Evolutionary conservation across 441 rosid genomes (phyloP).

Genomic region (Erodium texanum): DNA sequence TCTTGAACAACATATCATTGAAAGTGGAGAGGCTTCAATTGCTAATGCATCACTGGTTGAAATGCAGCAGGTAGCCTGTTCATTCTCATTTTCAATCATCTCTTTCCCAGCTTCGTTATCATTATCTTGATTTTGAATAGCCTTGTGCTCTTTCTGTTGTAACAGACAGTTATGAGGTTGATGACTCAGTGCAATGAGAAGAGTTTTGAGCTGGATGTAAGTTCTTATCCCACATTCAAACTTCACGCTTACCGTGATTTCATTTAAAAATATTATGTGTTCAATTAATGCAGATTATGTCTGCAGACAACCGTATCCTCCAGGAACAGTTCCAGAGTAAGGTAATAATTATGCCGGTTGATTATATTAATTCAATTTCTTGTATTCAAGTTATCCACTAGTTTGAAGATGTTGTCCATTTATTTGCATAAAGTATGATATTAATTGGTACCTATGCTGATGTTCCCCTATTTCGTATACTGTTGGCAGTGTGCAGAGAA

Average conservation of each 20-base stretch:
- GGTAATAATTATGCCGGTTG: constrained; percentile 29
- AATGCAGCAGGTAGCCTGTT: constrained; percentile 79
- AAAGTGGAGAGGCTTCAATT: constrained; percentile 85
- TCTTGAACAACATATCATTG: constrained; percentile 76
- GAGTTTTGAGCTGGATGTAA: constrained; percentile 91
- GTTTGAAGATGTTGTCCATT: too few species aligned
- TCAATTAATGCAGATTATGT: constrained; percentile 55
- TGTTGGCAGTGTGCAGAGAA: constrained; percentile 64
- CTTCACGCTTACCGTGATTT: too few species aligned
- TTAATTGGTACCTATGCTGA: neutral
- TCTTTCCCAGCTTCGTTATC: neutral
- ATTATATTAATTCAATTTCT: too few species aligned
- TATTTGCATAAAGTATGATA: neutral
- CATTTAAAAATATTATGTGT: too few species aligned
- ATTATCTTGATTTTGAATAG: too few species aligned
- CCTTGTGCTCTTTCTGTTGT: constrained; percentile 19
- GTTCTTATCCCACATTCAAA: constrained; percentile 16
- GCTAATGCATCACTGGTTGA: constrained; percentile 85
- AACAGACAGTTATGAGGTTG: constrained; percentile 74
- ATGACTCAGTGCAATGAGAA: constrained; percentile 90
- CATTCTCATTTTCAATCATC: neutral
- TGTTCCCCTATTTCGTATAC: constrained; percentile 6
- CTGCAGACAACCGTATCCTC: constrained; percentile 90
- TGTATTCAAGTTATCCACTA: too few species aligned
- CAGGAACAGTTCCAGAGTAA: constrained; percentile 88